Conservation (phyloP, 2,329 filamentous ascomycete species). For the Sclerotinia nivalis region DNA sequence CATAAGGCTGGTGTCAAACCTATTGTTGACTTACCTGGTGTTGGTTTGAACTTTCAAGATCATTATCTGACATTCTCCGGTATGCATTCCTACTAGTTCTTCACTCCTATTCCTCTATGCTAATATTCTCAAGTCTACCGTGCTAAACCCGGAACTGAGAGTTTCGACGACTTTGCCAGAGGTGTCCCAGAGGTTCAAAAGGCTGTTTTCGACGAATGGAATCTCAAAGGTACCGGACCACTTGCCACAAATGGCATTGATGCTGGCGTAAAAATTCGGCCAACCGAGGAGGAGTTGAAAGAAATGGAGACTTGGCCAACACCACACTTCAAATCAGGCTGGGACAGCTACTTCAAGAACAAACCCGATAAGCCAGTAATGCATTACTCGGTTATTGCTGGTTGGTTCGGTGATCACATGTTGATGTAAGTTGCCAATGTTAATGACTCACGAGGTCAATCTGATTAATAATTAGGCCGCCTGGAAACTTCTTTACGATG, state of each 20-base stretch:
- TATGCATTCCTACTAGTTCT: conserved; percentile 9
- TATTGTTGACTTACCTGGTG: conserved; percentile 51
- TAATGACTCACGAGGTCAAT: conserved; percentile 26
- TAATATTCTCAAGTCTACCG: conserved; percentile 26
- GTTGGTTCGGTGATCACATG: conserved; percentile 61
- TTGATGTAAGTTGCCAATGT: conserved; percentile 48
- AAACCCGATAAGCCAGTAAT: conserved; percentile 86
- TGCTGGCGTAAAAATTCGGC: conserved; percentile 55
- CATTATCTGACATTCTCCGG: conserved; percentile 55
- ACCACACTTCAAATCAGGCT: conserved; percentile 71
- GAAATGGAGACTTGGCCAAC: conserved; percentile 65
- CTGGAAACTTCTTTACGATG: conserved; percentile 54
- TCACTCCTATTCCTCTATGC: background rate
- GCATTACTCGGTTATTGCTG: conserved; percentile 78
- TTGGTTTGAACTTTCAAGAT: conserved; percentile 57
- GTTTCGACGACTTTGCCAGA: conserved; percentile 77
- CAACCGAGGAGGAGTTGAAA: conserved; percentile 56
- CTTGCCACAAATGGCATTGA: conserved; percentile 45
- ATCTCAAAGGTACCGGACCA: conserved; percentile 70
- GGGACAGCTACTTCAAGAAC: conserved; percentile 81
- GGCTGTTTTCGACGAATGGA: conserved; percentile 73
- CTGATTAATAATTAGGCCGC: conserved; percentile 47
- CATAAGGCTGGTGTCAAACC: conserved; percentile 49
- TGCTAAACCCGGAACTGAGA: conserved; percentile 58
- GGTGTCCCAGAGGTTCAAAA: conserved; percentile 74